Conservation (phyloP, 2,329 filamentous ascomycete species). For the Claviceps sp. region DNA sequence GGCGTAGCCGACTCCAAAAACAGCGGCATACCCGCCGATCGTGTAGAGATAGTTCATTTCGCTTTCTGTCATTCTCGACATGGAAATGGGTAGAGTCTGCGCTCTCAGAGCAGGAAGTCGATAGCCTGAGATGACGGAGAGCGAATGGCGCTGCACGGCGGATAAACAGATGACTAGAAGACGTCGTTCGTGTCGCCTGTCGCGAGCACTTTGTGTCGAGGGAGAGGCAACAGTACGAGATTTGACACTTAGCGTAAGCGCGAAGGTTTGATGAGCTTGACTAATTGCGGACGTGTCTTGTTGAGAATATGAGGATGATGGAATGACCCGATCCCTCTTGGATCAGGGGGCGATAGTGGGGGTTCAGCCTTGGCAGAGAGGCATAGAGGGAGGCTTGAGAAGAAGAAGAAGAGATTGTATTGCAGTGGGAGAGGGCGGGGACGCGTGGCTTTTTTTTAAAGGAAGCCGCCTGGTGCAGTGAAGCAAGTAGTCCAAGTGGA, state of each 20-base stretch:
- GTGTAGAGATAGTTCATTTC: conserved; percentile 24
- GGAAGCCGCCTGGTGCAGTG: not conserved
- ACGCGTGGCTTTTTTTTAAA: not conserved
- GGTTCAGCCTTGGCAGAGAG: not conserved
- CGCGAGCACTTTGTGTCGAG: not conserved
- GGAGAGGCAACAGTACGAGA: not conserved
- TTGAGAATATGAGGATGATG: not conserved
- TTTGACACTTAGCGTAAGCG: not conserved
- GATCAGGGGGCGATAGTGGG: conserved; percentile 7
- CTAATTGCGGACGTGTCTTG: not conserved
- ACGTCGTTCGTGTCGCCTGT: not conserved
- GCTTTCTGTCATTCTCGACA: conserved; percentile 18
- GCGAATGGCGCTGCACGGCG: not conserved
- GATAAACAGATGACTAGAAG: not conserved
- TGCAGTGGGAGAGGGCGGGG: not conserved
- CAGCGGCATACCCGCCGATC: conserved; percentile 22
- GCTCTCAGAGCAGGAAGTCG: not conserved
- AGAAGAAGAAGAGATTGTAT: not conserved
- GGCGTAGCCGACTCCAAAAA: conserved; percentile 22
- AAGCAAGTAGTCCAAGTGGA: not conserved
- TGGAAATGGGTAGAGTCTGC: not conserved
- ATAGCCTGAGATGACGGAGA: not conserved
- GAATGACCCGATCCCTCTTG: conserved; percentile 4
- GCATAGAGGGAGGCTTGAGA: conserved; percentile 1
- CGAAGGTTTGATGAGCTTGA: not conserved